A percentile compares a stretch with the other conserved stretches of the same genome.
Evolutionary conservation across 2,329 filamentous ascomycete species (phyloP).

Genomic region (Nemania sp.): DNA sequence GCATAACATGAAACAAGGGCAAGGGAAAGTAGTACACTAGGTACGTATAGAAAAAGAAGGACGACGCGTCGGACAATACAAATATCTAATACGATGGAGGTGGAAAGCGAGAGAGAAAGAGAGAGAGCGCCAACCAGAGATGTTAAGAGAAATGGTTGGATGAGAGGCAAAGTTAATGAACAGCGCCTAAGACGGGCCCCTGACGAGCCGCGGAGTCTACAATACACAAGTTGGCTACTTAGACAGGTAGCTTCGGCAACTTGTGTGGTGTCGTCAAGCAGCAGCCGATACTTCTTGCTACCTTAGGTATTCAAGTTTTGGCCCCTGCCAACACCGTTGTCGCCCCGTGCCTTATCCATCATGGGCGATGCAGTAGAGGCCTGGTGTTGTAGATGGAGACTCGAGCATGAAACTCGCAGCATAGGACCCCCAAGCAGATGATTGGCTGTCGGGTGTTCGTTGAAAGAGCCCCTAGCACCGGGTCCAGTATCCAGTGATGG

Average conservation of each 20-base stretch:
- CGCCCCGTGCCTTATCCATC: neutral
- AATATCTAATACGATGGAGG: constrained; percentile 24
- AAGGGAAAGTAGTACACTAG: constrained; percentile 1
- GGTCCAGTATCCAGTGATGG: no score
- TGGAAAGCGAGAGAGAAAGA: constrained; percentile 6
- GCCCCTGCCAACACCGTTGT: neutral
- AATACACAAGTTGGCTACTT: neutral
- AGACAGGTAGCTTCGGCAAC: no score
- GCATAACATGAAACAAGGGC: constrained; percentile 24
- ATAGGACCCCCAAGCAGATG: no score
- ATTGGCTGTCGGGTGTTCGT: no score
- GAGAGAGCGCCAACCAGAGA: constrained; percentile 2
- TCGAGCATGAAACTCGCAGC: no score
- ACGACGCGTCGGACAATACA: neutral
- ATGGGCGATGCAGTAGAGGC: neutral
- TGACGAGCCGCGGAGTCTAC: neutral
- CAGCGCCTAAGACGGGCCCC: constrained; percentile 10
- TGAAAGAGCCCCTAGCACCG: no score
- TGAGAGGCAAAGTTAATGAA: constrained; percentile 30
- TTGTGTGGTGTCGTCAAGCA: constrained; percentile 2
- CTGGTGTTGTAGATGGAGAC: no score
- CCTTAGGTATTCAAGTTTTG: neutral
- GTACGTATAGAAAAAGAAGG: neutral
- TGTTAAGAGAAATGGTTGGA: constrained; percentile 19
- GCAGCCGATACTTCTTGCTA: neutral